Percentiles rank a stretch among this genome's conserved stretches.
These are phyloP conservation scores for Alternaria gaisen DNA, from an alignment of 2,329 filamentous ascomycete genomes.

Conservation along the genomic window DNA sequence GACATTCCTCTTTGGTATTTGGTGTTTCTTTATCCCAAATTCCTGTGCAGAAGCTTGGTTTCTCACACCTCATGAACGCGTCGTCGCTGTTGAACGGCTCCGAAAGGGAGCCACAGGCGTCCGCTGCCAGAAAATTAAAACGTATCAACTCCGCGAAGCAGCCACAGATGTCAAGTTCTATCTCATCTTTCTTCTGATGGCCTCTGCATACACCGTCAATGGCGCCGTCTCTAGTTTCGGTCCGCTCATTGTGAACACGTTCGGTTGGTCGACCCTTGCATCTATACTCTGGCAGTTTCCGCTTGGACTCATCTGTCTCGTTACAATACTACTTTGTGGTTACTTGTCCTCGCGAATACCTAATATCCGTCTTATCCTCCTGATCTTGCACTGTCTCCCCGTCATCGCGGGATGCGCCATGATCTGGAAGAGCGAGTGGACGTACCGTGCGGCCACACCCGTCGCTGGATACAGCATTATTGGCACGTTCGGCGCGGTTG, in stretches of 20 bases:
- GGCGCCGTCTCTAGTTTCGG: constrained; percentile 54
- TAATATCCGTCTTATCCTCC: constrained; percentile 71
- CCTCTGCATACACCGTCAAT: constrained; percentile 66
- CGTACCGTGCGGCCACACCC: constrained; percentile 69
- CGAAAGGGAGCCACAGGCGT: constrained; percentile 61
- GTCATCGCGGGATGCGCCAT: constrained; percentile 78
- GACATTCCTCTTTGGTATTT: constrained; percentile 69
- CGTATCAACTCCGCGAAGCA: constrained; percentile 61
- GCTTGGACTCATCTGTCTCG: constrained; percentile 72
- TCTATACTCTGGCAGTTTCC: constrained; percentile 72
- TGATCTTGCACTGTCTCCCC: constrained; percentile 73
- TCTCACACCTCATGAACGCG: constrained; percentile 67
- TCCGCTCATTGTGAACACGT: constrained; percentile 50
- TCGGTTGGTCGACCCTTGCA: constrained; percentile 54
- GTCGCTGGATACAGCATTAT: constrained; percentile 77
- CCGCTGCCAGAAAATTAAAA: constrained; percentile 61
- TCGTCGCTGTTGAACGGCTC: constrained; percentile 61
- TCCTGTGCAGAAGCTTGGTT: constrained; percentile 76
- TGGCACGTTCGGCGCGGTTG: constrained; percentile 76
- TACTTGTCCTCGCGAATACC: constrained; percentile 67
- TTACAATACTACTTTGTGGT: constrained; percentile 72
- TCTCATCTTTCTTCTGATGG: constrained; percentile 52
- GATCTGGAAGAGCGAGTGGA: constrained; percentile 76
- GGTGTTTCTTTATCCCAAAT: constrained; percentile 72
- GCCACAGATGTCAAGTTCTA: constrained; percentile 57